phyloP scores from a whole-genome alignment of 2,329 filamentous ascomycete species.

The Dactylonectria macrodidyma region DNA sequence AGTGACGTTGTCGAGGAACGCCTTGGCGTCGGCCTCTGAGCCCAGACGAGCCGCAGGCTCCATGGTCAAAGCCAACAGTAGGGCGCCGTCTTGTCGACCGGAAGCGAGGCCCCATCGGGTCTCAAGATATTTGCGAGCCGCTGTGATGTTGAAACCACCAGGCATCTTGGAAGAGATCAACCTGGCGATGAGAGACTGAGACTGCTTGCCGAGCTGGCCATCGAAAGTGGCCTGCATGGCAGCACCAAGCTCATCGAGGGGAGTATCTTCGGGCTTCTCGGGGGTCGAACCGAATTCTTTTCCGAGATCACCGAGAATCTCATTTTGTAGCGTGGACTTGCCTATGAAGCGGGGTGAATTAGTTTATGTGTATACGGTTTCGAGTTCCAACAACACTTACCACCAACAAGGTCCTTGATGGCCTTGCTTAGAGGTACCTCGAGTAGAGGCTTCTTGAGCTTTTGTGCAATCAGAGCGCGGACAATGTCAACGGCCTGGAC shows the following conservation, averaged over 20 bases:
- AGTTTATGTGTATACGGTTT: constrained; percentile 12
- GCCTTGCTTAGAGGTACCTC: constrained; percentile 96
- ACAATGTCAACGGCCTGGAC: constrained; percentile 93
- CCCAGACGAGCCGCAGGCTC: constrained; percentile 91
- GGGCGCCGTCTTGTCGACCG: constrained; percentile 91
- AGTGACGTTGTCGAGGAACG: constrained; percentile 88
- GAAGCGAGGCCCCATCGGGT: constrained; percentile 90
- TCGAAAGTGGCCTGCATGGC: constrained; percentile 99
- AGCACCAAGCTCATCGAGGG: constrained; percentile 93
- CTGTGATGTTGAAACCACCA: constrained; percentile 98
- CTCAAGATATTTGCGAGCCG: constrained; percentile 95
- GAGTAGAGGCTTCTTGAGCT: constrained; percentile 92
- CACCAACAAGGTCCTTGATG: constrained; percentile 98
- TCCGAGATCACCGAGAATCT: constrained; percentile 96
- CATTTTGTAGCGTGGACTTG: constrained; percentile 98
- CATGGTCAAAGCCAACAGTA: constrained; percentile 91
- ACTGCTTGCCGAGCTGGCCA: constrained; percentile 97
- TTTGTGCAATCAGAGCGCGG: constrained; percentile 91
- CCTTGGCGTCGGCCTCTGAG: constrained; percentile 92
- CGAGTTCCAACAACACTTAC: constrained; percentile 67
- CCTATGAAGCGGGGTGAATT: constrained; percentile 65
- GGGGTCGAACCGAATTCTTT: constrained; percentile 99
- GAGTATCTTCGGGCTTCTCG: constrained; percentile 98
- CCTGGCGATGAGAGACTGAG: constrained; percentile 91
- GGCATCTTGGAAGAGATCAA: constrained; percentile 99